phyloP scores from a whole-genome alignment of 495 filamentous ascomycete genomes.

The Cudoniella acicularis region DNA sequence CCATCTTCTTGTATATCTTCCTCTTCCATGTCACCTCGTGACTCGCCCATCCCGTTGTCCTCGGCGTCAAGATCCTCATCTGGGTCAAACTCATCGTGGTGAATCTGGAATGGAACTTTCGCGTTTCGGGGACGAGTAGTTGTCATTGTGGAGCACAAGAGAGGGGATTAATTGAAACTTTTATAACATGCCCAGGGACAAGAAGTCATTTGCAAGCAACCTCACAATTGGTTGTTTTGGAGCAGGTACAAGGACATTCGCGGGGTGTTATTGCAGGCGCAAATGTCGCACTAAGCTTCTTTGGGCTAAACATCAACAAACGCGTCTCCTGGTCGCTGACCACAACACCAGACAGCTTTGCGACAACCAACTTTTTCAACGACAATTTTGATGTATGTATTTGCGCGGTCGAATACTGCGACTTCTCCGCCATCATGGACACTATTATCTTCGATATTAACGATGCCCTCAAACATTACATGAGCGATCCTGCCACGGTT shows the following conservation, averaged over 20 bases:
- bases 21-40: slow-evolving; percentile 25
- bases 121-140: slow-evolving; percentile 18
- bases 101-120: slow-evolving; percentile 21
- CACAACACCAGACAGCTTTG: slow-evolving; percentile 4
- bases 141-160: slow-evolving; percentile 14
- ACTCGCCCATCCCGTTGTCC: slow-evolving; percentile 15
- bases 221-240: slow-evolving; percentile 22
- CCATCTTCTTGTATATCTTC: slow-evolving; percentile 33
- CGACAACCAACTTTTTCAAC: slow-evolving; percentile 4
- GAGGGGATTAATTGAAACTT: background rate
- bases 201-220: background rate
- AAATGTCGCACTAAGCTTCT: slow-evolving; percentile 3
- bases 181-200: slow-evolving; percentile 4
- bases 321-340: background rate
- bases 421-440: slow-evolving; percentile 55
- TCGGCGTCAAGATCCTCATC: slow-evolving; percentile 25
- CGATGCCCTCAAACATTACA: slow-evolving; percentile 89
- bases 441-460: slow-evolving; percentile 86
- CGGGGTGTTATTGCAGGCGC: background rate
- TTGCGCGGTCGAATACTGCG: slow-evolving; percentile 23
- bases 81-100: slow-evolving; percentile 29
- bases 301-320: slow-evolving; percentile 16
- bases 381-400: slow-evolving; percentile 12
- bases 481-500: slow-evolving; percentile 81
- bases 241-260: slow-evolving; percentile 14